Evolutionary conservation across 2,329 filamentous ascomycete genomes (phyloP).

Genomic region (Cyanodermella asteris): DNA sequence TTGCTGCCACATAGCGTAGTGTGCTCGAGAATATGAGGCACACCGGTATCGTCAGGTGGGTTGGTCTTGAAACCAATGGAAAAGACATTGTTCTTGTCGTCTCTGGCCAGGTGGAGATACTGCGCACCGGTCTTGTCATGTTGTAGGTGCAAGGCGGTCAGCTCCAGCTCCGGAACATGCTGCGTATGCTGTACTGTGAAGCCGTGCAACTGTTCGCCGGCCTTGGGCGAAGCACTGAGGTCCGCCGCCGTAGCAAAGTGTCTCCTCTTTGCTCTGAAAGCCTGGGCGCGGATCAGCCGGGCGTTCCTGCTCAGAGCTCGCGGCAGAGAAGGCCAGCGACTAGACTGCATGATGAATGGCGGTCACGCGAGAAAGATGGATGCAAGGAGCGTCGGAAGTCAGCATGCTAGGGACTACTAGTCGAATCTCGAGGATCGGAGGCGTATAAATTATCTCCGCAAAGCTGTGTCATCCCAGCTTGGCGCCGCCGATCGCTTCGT

Average conservation of each 20-base stretch:
- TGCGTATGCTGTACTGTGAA: conserved; percentile 80
- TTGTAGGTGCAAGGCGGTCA: conserved; percentile 73
- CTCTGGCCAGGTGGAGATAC: conserved; percentile 81
- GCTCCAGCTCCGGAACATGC: conserved; percentile 79
- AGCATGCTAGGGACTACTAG: too few relatives aligned
- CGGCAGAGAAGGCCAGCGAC: too few relatives aligned
- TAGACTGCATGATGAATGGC: too few relatives aligned
- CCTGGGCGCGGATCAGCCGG: background rate
- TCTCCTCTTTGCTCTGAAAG: conserved; percentile 7
- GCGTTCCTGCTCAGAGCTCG: too few relatives aligned
- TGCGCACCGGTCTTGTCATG: conserved; percentile 93
- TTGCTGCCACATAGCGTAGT: conserved; percentile 89
- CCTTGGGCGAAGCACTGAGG: conserved; percentile 50
- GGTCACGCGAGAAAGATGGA: too few relatives aligned
- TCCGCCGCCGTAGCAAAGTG: conserved; percentile 48
- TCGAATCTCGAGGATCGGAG: too few relatives aligned
- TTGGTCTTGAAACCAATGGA: conserved; percentile 99
- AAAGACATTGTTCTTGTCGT: conserved; percentile 98
- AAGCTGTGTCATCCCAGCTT: too few relatives aligned
- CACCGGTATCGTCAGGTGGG: conserved; percentile 82
- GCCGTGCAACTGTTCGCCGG: conserved; percentile 73
- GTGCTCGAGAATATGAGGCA: conserved; percentile 94
- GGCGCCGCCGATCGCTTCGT: too few relatives aligned
- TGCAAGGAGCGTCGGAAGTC: too few relatives aligned
- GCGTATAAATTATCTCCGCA: too few relatives aligned